These are phyloP conservation scores for Setomelanomma holmii DNA, from an alignment of 2,329 filamentous ascomycete species.

Conservation along the genomic window DNA sequence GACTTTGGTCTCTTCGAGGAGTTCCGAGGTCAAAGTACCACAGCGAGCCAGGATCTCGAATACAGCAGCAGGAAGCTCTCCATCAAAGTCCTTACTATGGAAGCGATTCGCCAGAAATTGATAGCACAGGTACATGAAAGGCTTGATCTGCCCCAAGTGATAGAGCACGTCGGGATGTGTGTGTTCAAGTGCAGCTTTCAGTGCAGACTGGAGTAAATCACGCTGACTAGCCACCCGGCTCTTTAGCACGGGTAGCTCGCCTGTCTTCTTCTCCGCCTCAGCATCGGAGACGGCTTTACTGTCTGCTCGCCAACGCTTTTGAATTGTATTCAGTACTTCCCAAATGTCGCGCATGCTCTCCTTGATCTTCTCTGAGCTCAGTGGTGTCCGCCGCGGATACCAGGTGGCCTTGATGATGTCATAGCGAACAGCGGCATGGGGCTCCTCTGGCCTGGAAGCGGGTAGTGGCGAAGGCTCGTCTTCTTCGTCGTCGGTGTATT, in stretches of 20 bases:
- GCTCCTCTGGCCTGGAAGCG: conserved; percentile 58
- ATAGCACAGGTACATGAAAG: conserved; percentile 56
- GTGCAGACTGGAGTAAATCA: conserved; percentile 61
- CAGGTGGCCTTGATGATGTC: conserved; percentile 68
- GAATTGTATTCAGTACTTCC: conserved; percentile 65
- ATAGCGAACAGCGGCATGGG: conserved; percentile 62
- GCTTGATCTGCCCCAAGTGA: conserved; percentile 45
- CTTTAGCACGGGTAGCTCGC: conserved; percentile 62
- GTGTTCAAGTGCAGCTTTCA: conserved; percentile 54
- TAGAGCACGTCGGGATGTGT: conserved; percentile 57
- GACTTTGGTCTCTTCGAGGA: conserved; percentile 69
- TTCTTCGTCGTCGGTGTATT: conserved; percentile 61
- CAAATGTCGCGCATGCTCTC: conserved; percentile 63
- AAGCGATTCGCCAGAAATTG: conserved; percentile 58
- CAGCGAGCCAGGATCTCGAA: conserved; percentile 66
- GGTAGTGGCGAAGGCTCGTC: conserved; percentile 64
- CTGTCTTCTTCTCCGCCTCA: conserved; percentile 62
- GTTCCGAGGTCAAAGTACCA: conserved; percentile 66
- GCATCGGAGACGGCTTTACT: conserved; percentile 63
- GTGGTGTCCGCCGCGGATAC: conserved; percentile 61
- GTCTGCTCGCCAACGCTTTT: conserved; percentile 68
- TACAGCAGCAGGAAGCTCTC: conserved; percentile 50
- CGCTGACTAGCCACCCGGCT: conserved; percentile 65
- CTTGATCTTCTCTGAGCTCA: conserved; percentile 61
- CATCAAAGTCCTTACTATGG: conserved; percentile 55